Base-by-base conservation (phyloP, 176 grass and related monocot species). In the Alopecurus myosuroides region DNA sequence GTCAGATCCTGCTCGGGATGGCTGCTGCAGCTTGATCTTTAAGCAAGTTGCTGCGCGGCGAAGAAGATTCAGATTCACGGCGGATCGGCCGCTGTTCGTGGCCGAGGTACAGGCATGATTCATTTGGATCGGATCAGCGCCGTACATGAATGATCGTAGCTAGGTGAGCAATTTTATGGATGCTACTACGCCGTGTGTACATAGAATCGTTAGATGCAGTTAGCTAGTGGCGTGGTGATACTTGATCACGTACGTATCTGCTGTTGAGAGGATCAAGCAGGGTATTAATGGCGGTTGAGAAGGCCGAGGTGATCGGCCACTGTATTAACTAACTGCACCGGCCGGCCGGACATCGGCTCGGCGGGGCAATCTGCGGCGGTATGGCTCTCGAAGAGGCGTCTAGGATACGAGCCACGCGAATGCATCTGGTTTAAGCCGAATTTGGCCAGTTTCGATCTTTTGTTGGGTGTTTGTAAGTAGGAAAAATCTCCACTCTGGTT, bases 91-190 rank as follows among this genome's bases (percentile, higher is more conserved):
- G 12, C 70, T 35, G 62, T 66, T 66, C 62, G 17, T 64, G 61
- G 61, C 61, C 70, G 41, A 48, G 41, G 41, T 73, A 14, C 41
- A 28, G 39, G 41, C 41, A 15, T 28, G 41, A 73, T 74, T 11
- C 70, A 74, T 74, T 48, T 35, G 19, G 57, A 63, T 75, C 33
- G 4, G 49, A 30, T 48, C 28, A 2, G 14, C 30, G 61, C 29
- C 53, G 39, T 25, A 30, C n/a, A 12, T 48, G 48, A 39, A 15
- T 49, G 37, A 20, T 55, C 51, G 17, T 86, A 64, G 61, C 61
- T 64, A 75, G 77, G 85, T 75, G 89, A 76, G 89, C 75, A 80
- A 36, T 80, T 84, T 83, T 68, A 87, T 84, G 89, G 85, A 87
- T 84, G 75, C 85, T 90, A 82, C 85, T 90, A 82, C 65, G 15